These are phyloP conservation scores for Bothriochloa decipiens DNA, from an alignment of 176 grass and related monocot genomes.

Conservation along the genomic window DNA sequence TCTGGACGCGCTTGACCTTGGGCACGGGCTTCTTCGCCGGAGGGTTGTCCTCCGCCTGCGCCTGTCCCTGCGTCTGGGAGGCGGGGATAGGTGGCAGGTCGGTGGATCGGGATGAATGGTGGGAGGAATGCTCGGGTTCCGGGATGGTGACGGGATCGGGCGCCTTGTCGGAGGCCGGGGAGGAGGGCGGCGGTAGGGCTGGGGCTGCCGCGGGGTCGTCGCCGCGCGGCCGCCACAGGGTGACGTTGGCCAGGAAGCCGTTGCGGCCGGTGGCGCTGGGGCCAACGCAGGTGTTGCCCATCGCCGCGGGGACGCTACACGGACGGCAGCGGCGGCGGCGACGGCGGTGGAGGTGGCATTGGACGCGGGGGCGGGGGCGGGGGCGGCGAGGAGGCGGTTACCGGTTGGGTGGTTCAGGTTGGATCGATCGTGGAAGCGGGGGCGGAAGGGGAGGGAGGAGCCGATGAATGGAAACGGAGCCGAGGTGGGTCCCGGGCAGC, in stretches of 20 bases:
- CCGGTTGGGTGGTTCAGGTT: conserved; percentile 44
- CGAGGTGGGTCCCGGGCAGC: background rate
- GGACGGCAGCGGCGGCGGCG: conserved; percentile 39
- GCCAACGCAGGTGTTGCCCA: conserved; percentile 70
- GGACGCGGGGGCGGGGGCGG: conserved; percentile 35
- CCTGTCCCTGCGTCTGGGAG: conserved; percentile 2
- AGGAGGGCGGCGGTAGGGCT: conserved; percentile 41
- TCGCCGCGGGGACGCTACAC: conserved; percentile 52
- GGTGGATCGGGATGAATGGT: conserved; percentile 32
- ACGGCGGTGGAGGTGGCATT: conserved; percentile 41
- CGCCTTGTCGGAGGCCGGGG: conserved; percentile 48
- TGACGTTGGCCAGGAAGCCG: conserved; percentile 61
- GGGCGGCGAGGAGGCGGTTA: conserved; percentile 36
- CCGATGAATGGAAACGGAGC: conserved; percentile 12
- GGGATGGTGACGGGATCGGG: conserved; percentile 68
- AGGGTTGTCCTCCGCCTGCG: conserved; percentile 28
- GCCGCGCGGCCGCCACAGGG: conserved; percentile 54
- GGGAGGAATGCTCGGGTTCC: conserved; percentile 25
- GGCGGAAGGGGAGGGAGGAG: background rate
- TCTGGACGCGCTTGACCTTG: conserved; percentile 69
- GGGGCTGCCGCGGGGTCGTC: conserved; percentile 34
- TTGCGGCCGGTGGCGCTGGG: conserved; percentile 51
- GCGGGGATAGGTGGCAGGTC: background rate
- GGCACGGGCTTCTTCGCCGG: conserved; percentile 47
- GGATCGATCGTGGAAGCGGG: conserved; percentile 43